These are phyloP conservation scores for Flaveria sonorensis DNA, from an alignment of 129 eudicot species.

Conservation along the genomic window DNA sequence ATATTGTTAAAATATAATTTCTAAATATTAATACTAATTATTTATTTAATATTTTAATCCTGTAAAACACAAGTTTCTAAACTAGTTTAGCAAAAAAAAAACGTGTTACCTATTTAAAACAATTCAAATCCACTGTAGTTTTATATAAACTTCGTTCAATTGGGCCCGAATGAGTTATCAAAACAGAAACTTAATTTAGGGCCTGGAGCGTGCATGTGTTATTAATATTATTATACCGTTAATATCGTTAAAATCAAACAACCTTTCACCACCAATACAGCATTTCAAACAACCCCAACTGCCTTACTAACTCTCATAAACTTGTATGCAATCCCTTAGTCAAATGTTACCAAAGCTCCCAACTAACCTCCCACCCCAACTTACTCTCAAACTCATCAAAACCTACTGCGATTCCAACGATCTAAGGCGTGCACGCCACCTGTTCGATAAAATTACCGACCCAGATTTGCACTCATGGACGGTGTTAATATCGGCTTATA, in stretches of 20 bases:
- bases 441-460: conserved; percentile 65
- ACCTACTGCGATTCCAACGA: conserved; percentile 49
- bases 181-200: not conserved
- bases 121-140: no score
- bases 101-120: no score
- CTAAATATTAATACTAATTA: no score
- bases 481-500: conserved; percentile 59
- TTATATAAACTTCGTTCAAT: no score
- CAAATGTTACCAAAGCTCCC: conserved; percentile 62
- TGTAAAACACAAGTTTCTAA: no score
- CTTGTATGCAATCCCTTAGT: conserved; percentile 6
- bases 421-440: conserved; percentile 66
- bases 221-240: not conserved
- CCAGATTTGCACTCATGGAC: conserved; percentile 75
- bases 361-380: conserved; percentile 55
- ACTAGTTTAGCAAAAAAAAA: no score
- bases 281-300: not conserved
- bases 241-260: conserved; percentile 16
- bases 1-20: no score
- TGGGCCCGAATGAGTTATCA: no score
- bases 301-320: not conserved
- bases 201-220: not conserved
- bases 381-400: conserved; percentile 52
- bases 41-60: no score
- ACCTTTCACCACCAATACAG: conserved; percentile 3